phyloP scores from a whole-genome alignment of 257 asterid species.

The Schizonepeta tenuifolia region DNA sequence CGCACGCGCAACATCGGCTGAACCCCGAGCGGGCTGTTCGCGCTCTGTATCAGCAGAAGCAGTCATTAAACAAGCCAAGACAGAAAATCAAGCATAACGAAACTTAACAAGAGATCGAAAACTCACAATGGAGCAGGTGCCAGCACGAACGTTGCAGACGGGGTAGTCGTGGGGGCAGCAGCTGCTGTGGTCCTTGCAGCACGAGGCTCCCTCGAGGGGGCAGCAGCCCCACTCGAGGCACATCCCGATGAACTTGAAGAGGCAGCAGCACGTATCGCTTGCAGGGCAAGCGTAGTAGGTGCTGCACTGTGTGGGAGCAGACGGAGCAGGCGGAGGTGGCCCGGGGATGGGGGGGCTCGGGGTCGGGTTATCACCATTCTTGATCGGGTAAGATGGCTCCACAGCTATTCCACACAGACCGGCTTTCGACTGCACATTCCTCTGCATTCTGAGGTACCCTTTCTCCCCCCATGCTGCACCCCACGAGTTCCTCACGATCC shows the following conservation, averaged over 20 bases:
- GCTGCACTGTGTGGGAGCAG: conserved; percentile 57
- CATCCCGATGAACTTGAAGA: conserved; percentile 38
- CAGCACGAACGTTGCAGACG: conserved; percentile 62
- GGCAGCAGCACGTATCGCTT: conserved; percentile 75
- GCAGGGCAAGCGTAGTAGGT: conserved; percentile 52
- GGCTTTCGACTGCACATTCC: conserved; percentile 43
- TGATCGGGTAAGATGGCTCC: conserved; percentile 75
- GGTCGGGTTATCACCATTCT: conserved; percentile 70
- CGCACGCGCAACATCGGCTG: conserved; percentile 48
- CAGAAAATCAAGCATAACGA: neutral
- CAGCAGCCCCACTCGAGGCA: conserved; percentile 91
- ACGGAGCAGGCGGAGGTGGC: conserved; percentile 79
- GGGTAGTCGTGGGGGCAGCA: conserved; percentile 92
- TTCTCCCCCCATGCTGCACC: conserved; percentile 75
- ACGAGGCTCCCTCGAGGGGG: conserved; percentile 74
- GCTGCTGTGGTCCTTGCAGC: conserved; percentile 78
- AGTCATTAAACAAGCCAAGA: neutral
- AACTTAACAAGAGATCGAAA: neutral
- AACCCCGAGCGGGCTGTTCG: conserved; percentile 53
- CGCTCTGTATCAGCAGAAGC: conserved; percentile 38
- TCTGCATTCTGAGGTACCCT: conserved; percentile 76
- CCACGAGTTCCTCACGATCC: conserved; percentile 89
- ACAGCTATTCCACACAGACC: conserved; percentile 80
- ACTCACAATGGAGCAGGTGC: conserved; percentile 77
- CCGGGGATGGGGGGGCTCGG: conserved; percentile 79